phyloP scores from a whole-genome alignment of 257 asterid genomes.

The Plectranthus barbatus region DNA sequence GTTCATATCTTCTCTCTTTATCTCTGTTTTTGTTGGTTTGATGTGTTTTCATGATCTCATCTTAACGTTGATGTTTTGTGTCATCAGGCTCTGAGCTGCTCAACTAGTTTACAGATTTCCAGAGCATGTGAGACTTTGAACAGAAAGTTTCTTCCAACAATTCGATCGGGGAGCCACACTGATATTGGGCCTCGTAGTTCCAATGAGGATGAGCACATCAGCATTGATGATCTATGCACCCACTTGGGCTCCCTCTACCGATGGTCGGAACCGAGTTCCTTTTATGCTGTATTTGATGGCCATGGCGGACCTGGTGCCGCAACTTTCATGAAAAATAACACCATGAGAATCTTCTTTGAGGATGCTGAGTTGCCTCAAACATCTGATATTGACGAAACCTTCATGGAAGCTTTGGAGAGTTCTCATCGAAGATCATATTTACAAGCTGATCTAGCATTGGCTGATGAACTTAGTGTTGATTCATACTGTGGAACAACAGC shows the following conservation, averaged over 20 bases:
- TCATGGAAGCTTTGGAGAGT: constrained; percentile 48
- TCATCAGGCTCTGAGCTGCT: constrained; percentile 64
- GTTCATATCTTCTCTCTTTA: background rate
- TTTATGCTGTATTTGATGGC: constrained; percentile 90
- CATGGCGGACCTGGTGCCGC: constrained; percentile 94
- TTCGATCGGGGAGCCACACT: constrained; percentile 85
- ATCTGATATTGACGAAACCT: constrained; percentile 43
- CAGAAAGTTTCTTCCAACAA: constrained; percentile 35
- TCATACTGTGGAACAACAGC: constrained; percentile 88
- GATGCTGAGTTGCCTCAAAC: constrained; percentile 57
- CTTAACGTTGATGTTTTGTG: constrained; percentile 4
- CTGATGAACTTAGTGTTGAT: constrained; percentile 47
- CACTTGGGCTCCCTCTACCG: constrained; percentile 47
- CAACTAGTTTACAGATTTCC: constrained; percentile 42
- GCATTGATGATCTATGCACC: constrained; percentile 59
- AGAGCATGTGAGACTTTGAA: constrained; percentile 24
- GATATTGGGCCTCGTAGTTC: constrained; percentile 72
- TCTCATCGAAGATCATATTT: constrained; percentile 54
- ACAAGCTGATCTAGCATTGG: constrained; percentile 68
- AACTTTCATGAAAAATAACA: constrained; percentile 56
- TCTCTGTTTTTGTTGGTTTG: background rate
- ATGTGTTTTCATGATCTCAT: background rate
- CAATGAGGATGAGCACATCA: constrained; percentile 79
- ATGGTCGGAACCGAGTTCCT: constrained; percentile 69
- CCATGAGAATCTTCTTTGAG: constrained; percentile 58